Evolutionary conservation across 257 asterid genomes (phyloP).

Genomic region (Linderniella brevidens): DNA sequence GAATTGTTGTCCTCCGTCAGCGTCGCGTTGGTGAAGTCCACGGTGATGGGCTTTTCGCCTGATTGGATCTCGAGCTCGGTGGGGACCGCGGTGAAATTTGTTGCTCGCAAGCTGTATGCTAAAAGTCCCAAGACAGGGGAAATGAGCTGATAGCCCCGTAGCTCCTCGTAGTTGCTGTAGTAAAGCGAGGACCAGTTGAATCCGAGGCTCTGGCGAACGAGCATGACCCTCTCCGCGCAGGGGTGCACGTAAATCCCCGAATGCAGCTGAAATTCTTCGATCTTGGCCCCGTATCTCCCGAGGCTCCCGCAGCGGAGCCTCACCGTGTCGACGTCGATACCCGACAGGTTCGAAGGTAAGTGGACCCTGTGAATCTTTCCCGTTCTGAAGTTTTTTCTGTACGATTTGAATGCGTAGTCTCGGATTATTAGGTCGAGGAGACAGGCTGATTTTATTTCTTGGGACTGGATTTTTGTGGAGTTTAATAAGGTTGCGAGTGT

Average conservation of each 20-base stretch:
- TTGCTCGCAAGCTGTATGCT: conserved; percentile 33
- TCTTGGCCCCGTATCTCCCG: conserved; percentile 45
- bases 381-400: conserved; percentile 31
- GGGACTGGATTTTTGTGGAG: conserved; percentile 4
- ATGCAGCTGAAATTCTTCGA: conserved; percentile 34
- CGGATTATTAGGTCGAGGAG: conserved; percentile 52
- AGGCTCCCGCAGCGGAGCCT: conserved; percentile 78
- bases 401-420: conserved; percentile 49
- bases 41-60: conserved; percentile 27
- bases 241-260: conserved; percentile 30
- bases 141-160: conserved; percentile 53
- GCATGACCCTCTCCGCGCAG: conserved; percentile 39
- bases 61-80: conserved; percentile 31
- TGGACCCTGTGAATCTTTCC: conserved; percentile 31
- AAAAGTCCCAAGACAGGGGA: conserved; percentile 54
- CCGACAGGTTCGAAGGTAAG: conserved; percentile 57
- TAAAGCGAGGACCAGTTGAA: conserved; percentile 60
- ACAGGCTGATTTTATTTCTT: conserved; percentile 48
- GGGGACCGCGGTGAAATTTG: conserved; percentile 27
- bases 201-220: conserved; percentile 43
- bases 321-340: conserved; percentile 31
- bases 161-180: conserved; percentile 37
- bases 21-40: conserved; percentile 31
- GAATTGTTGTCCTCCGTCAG: conserved; percentile 11
- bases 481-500: no score